phyloP scores from a whole-genome alignment of 371 early-diverging fungal genomes.

The Mucor piriformis region DNA sequence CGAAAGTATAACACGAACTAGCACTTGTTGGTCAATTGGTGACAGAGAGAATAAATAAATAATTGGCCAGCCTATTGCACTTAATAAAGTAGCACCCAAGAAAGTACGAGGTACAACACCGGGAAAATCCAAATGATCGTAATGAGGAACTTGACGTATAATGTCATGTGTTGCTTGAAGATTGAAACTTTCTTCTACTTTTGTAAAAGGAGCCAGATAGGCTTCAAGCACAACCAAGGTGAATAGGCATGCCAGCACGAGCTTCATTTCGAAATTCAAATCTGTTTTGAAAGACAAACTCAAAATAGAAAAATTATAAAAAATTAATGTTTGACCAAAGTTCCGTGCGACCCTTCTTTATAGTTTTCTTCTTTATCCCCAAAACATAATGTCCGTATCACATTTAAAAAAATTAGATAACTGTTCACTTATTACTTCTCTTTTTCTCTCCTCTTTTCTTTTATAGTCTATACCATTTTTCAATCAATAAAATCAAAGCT shows the following conservation, averaged over 20 bases:
- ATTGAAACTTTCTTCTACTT: slow-evolving; percentile 97
- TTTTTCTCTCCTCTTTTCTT: background rate
- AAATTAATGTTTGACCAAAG: slow-evolving; percentile 23
- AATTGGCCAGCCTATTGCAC: slow-evolving; percentile 18
- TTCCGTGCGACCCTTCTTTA: background rate
- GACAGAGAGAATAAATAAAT: slow-evolving; percentile 1
- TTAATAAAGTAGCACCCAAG: slow-evolving; percentile 73
- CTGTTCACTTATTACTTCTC: background rate
- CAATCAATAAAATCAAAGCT: slow-evolving; percentile 17
- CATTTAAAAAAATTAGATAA: slow-evolving; percentile 1
- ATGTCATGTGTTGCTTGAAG: slow-evolving; percentile 92
- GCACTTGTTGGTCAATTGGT: slow-evolving; percentile 28
- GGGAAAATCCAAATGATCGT: slow-evolving; percentile 86
- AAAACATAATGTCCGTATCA: slow-evolving; percentile 10
- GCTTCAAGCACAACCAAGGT: slow-evolving; percentile 46
- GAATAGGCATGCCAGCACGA: slow-evolving; percentile 31
- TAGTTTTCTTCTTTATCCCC: slow-evolving; percentile 4
- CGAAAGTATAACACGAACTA: slow-evolving; percentile 64
- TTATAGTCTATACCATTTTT: slow-evolving; percentile 1
- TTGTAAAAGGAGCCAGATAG: slow-evolving; percentile 77
- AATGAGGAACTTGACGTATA: slow-evolving; percentile 57
- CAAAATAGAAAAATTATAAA: slow-evolving; percentile 13
- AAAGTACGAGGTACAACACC: slow-evolving; percentile 96
- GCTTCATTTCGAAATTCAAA: slow-evolving; percentile 28
- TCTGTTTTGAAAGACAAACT: slow-evolving; percentile 6